Evolutionary conservation across 2,329 filamentous ascomycete genomes (phyloP), one percentile per base, ranked within the genome.

Genomic region (Cercospora nicotianae): DNA sequence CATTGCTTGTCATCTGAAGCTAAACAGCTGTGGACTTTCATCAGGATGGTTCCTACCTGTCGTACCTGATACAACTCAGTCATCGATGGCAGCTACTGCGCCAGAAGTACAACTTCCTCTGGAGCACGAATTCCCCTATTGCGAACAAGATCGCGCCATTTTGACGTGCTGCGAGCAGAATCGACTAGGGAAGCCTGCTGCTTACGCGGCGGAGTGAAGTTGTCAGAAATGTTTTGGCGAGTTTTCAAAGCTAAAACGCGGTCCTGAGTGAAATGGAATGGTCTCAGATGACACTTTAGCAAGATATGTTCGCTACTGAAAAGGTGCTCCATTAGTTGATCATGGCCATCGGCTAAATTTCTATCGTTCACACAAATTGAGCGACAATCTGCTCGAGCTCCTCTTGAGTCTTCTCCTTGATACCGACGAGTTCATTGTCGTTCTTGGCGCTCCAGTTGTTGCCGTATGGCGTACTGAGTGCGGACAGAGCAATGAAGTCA

Each of bases 361-460:
- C 20, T 13, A 48, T 23, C 45, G 2, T 28, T 55, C 48, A 70
- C 3, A 18, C 28, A 59, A 58, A 67, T 57, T 73, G 65, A 28
- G 65, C 72, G 4, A 79, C 72, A 48, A 78, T 64, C 28, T 70
- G 71, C 66, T 75, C 72, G 13, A 79, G 36, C 59, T 77, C 75
- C 18, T 63, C 66, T 55, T 75, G 72, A 23, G 66, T 73, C 67
- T 77, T 58, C 60, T 72, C 72, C 67, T 78, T 75, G 31, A 79
- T 64, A 3, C 80, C 78, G 18, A 81, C 70, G 68, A 80, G 64
- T 36, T 77, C 73, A 63, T 81, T 81, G 64, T 80, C 79, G 64
- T 78, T 73, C 55, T 72, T 72, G 13, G 65, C 64, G 18, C 72
- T 75, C 68, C 78, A 78, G 58, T 79, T 73, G 63, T 75, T 75